phyloP scores from a whole-genome alignment of 768 basidiomycete genomes.

The Brasilioporus rufonigricans region DNA sequence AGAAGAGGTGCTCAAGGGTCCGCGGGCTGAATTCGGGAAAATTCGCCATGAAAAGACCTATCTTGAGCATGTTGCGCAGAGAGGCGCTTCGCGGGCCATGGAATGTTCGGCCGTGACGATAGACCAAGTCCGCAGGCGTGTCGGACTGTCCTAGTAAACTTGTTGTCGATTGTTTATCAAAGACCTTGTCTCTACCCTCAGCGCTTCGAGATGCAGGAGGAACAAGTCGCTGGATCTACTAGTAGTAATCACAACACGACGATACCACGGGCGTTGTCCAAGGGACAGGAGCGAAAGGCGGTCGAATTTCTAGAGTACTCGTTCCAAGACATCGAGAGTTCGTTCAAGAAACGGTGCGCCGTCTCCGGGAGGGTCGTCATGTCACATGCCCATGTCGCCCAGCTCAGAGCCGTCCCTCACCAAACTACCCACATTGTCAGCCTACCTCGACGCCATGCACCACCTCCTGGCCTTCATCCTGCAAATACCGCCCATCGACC shows the following conservation, averaged over 20 bases:
- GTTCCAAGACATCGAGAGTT: slow-evolving; percentile 63
- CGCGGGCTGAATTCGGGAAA: slow-evolving; percentile 67
- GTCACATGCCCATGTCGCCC: background rate
- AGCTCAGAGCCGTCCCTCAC: slow-evolving; percentile 39
- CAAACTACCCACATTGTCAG: slow-evolving; percentile 51
- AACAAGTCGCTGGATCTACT: background rate
- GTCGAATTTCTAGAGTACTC: slow-evolving; percentile 63
- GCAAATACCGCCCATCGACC: slow-evolving; percentile 72
- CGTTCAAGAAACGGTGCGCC: slow-evolving; percentile 73
- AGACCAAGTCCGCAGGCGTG: slow-evolving; percentile 58
- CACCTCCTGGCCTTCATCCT: slow-evolving; percentile 59
- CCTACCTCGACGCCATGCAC: slow-evolving; percentile 59
- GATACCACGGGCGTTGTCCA: slow-evolving; percentile 37
- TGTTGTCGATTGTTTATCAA: slow-evolving; percentile 23
- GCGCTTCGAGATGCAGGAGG: background rate
- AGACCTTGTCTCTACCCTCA: background rate
- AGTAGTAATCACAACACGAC: background rate
- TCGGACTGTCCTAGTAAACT: slow-evolving; percentile 50
- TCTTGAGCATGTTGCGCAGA: slow-evolving; percentile 56
- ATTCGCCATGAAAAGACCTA: slow-evolving; percentile 59
- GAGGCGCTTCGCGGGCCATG: slow-evolving; percentile 64
- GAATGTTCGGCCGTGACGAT: slow-evolving; percentile 63
- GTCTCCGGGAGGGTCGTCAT: background rate
- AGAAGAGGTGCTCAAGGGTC: slow-evolving; percentile 58
- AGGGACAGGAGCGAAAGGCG: slow-evolving; percentile 61